These are phyloP conservation scores for Trichothecium roseum DNA, from an alignment of 2,329 filamentous ascomycete genomes.

Conservation along the genomic window DNA sequence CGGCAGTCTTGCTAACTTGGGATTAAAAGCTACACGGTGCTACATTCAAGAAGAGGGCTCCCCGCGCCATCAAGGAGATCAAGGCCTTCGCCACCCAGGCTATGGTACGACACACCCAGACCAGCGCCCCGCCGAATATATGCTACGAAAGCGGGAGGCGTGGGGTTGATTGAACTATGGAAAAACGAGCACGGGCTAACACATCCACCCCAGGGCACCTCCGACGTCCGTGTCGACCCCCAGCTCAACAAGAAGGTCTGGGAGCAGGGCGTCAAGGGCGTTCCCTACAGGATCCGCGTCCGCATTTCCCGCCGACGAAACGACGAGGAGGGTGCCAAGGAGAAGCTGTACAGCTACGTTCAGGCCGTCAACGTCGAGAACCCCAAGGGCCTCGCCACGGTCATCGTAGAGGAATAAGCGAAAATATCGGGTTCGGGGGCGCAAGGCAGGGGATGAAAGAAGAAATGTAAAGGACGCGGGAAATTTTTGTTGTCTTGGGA, in stretches of 20 bases:
- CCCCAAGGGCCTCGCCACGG: slow-evolving; percentile 92
- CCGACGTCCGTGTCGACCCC: slow-evolving; percentile 95
- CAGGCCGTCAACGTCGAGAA: slow-evolving; percentile 99
- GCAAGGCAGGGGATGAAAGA: slow-evolving; percentile 11
- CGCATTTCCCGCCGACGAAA: slow-evolving; percentile 99
- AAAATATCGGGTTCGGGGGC: slow-evolving; percentile 8
- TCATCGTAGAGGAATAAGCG: slow-evolving; percentile 67
- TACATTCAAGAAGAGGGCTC: slow-evolving; percentile 99
- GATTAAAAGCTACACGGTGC: slow-evolving; percentile 77
- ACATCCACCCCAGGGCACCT: slow-evolving; percentile 62
- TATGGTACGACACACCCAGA: slow-evolving; percentile 63
- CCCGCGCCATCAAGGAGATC: slow-evolving; percentile 99
- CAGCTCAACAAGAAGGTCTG: slow-evolving; percentile 99
- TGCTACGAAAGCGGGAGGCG: slow-evolving; percentile 6
- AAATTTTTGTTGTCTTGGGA: slow-evolving; percentile 19
- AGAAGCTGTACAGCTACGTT: slow-evolving; percentile 99
- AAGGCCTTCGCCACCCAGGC: slow-evolving; percentile 83
- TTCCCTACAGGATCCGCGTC: slow-evolving; percentile 92
- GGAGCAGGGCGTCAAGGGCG: slow-evolving; percentile 98
- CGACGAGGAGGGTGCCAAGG: slow-evolving; percentile 98
- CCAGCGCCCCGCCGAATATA: slow-evolving; percentile 4
- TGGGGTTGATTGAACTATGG: slow-evolving; percentile 5
- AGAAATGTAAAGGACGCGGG: slow-evolving; percentile 2
- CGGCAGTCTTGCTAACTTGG: slow-evolving; percentile 6
- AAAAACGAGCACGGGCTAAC: slow-evolving; percentile 1